Base-by-base conservation (phyloP, 2,329 filamentous ascomycete species). In the Erysiphe neolycopersici region DNA sequence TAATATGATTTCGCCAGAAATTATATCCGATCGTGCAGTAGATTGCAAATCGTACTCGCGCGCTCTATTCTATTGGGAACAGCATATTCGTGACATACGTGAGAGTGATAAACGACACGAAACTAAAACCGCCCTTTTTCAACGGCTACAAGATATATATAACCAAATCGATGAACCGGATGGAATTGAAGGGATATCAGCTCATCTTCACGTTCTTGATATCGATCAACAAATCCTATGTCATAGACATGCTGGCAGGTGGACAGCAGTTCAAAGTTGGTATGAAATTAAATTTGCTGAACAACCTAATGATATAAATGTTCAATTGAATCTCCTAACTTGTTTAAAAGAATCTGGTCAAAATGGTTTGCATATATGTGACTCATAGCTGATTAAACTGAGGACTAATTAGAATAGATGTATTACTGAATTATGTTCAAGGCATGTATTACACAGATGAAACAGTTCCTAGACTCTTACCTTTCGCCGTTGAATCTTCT, bases 151-250 rank as follows among this genome's bases (percentile, higher is more conserved):
- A 55, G 76, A 87, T 43, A 93, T 98, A 16, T 99, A 98, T 59
- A 82, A 83, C 1, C 80, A 94, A 52, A 95, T 99, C 47, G 89
- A 99, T 54, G 89, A 99, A 53, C 91, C 89, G 0, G 89, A 99
- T 58, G 85, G 87, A 1, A 76, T 98, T 31, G 85, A 95, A 56
- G 89, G 89, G 2, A 87, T 98, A 47, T 92, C 87, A 1, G 75
- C 83, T 17, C 79, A 89, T 56, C 64, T 95, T 3, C 78, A 79
- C 46, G 73, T 84, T 11, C 64, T 95, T n/a, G 81, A 91, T 50
- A 77, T 94, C 42, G 80, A 93, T 47, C 87, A 94, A 56, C 85
- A 95, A 56, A 79, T 94, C 30, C 66, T 94, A 44, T 83, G 91
- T 52, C 84, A 98, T 60, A 74, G 80, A 45, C 95, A 93, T 58